Evolutionary conservation across 306 rosid species (phyloP), one percentile per base, ranked within the genome.

Genomic region (Cucurbita ficifolia): DNA sequence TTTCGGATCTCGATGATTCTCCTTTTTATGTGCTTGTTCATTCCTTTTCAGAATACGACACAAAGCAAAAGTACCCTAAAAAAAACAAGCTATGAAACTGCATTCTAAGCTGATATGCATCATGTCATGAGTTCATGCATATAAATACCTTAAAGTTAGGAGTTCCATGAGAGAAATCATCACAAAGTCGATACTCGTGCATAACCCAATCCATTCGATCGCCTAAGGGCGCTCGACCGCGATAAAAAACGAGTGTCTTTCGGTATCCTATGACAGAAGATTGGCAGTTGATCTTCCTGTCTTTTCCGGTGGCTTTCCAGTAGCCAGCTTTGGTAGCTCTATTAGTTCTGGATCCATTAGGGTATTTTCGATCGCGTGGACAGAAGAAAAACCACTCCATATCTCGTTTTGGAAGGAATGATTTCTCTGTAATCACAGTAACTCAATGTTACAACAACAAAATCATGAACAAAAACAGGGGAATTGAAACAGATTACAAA

Each of bases 291-390:
- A 92, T 77, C 83, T 86, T 92, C 70, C 87, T 81, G 77, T 92
- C 98, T 81, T 92, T 92, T 69, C 98, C 98, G 8, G 98, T 92
- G 80, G 98, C 98, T 84, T 92, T 92, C 98, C 98, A 92, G 80
- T 92, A 92, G 55, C 98, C 98, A 56, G 89, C 89, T 83, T 87
- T 92, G 52, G 98, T 92, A 22, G 98, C 98, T 85, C 98, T 80
- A 74, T 92, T 92, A 21, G 98, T 92, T 79, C 98, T 65, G 7
- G 96, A 92, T 58, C 96, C 98, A 79, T 92, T 92, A 21, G 96
- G 96, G 60, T 90, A 92, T 85, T 92, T 92, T 42, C 86, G 78
- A 82, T 92, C 96, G 10, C 98, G 73, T 9, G 98, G 96, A 78
- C 98, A 87, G 85, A 90, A 92, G 91, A 92, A 92, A 71, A 90